Base-by-base conservation (phyloP, 139 green algal genomes). In the Haematococcus sp. region DNA sequence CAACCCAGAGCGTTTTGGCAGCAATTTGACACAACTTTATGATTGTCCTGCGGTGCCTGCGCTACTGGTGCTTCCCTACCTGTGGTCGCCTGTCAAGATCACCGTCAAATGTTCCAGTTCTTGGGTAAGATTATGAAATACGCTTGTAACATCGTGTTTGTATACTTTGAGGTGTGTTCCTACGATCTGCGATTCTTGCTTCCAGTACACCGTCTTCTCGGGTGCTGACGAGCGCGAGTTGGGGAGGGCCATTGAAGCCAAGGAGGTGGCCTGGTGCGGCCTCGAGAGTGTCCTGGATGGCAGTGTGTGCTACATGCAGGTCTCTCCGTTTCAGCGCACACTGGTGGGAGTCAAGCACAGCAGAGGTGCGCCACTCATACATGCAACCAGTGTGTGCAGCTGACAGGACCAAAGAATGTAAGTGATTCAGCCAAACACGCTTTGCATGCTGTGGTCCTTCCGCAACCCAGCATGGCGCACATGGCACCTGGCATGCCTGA, bases 241-340 rank as follows among this genome's bases (percentile, higher is more conserved):
- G 0, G 4, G 22, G 2, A 20, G 55, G 28, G 33, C 49, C 1
- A 40, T 59, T 1, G 16, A 31, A 20, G 1, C 66, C 34, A 51
- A 61, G 9, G 68, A 76, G 34, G 58, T 51, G 32, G 61, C 61
- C 0, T 81, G 75, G 75, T 81, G 75, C 22, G 51, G 60, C n/a
- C n/a, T 67, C 9, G 51, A 68, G 0, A 49, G 40, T 7, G 35
- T 76, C 3, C 27, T 76, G 33, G 34, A 58, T 4, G 0, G 35
- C 5, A 40, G 19, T 2, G 51, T 30, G 4, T 81, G 75, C 51
- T 11, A 51, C 60, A 33, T 81, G 61, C 75, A 76, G 34, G 1
- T 81, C 7, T 76, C 75, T 1, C 68, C 75, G 3, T 81, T 81
- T 27, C 4, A 27, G 0, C 68, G 54, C 2, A 68, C 35, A 5